Evolutionary conservation across 2,329 filamentous ascomycete genomes (phyloP).

Genomic region (Xylariales sp.): DNA sequence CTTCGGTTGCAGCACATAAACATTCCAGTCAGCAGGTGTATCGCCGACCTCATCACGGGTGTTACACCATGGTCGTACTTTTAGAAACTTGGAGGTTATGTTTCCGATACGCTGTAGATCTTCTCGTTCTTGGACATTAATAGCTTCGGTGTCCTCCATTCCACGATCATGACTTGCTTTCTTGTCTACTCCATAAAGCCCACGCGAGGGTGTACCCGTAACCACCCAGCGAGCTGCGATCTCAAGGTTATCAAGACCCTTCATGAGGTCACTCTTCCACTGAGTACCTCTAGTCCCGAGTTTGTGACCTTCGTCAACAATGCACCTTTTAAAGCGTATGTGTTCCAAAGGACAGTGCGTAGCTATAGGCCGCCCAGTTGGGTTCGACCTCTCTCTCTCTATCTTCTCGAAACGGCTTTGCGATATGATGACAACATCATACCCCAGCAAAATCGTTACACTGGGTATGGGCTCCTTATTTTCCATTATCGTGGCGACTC

Average conservation of each 20-base stretch:
- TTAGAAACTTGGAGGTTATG: conserved; percentile 67
- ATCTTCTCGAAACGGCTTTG: conserved; percentile 66
- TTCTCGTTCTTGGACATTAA: conserved; percentile 42
- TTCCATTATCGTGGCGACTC: conserved; percentile 58
- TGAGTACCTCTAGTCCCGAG: conserved; percentile 61
- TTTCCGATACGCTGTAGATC: conserved; percentile 64
- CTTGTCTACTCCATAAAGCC: conserved; percentile 69
- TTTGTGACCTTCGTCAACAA: conserved; percentile 88
- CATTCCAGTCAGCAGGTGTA: conserved; percentile 62
- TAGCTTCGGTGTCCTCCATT: conserved; percentile 6
- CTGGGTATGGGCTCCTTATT: conserved; percentile 50
- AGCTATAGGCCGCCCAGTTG: conserved; percentile 21
- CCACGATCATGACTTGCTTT: conserved; percentile 1
- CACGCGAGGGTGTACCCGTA: conserved; percentile 83
- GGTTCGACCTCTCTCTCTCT: conserved; percentile 39
- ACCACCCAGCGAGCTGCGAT: conserved; percentile 82
- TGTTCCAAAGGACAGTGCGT: conserved; percentile 57
- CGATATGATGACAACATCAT: conserved; percentile 77
- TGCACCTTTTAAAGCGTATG: conserved; percentile 81
- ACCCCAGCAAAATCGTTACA: conserved; percentile 53
- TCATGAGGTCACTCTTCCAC: conserved; percentile 51
- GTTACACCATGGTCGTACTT: conserved; percentile 75
- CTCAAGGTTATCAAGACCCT: conserved; percentile 47
- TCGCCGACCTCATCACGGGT: conserved; percentile 47
- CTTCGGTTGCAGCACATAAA: conserved; percentile 62